Evolutionary conservation across 2,329 filamentous ascomycete species (phyloP).

Genomic region (Fusarium buxicola): DNA sequence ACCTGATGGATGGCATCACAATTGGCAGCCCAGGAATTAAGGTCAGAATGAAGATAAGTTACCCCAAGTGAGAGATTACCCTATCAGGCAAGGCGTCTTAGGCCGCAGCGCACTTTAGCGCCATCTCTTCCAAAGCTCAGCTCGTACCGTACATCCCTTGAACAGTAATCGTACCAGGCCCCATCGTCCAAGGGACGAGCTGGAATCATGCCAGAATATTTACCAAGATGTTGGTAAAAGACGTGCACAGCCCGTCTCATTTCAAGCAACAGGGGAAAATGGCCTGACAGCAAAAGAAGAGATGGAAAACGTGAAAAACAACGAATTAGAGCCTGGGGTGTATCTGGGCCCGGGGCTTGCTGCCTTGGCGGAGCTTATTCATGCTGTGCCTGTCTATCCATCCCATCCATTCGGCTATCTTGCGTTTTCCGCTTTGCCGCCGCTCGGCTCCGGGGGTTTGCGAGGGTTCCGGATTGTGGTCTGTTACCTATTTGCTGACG

Average conservation of each 20-base stretch:
- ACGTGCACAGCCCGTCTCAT: slow-evolving; percentile 6
- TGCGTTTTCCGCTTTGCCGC: slow-evolving; percentile 9
- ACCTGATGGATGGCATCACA: background rate
- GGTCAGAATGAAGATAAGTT: background rate
- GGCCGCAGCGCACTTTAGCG: slow-evolving; percentile 20
- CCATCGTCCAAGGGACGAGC: background rate
- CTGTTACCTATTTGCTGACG: slow-evolving; percentile 11
- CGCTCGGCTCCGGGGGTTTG: slow-evolving; percentile 1
- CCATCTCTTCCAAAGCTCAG: slow-evolving; percentile 7
- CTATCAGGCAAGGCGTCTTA: slow-evolving; percentile 30
- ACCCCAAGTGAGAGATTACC: slow-evolving; percentile 40
- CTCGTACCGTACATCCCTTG: background rate
- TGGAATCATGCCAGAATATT: slow-evolving; percentile 12
- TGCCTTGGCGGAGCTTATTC: slow-evolving; percentile 9
- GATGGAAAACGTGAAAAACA: background rate
- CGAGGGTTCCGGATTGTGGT: slow-evolving; percentile 11
- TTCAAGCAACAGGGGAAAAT: background rate
- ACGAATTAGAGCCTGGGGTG: slow-evolving; percentile 13
- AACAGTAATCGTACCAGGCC: slow-evolving; percentile 19
- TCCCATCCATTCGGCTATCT: slow-evolving; percentile 19
- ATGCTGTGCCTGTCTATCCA: slow-evolving; percentile 1
- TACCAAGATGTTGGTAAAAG: background rate
- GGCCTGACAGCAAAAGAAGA: slow-evolving; percentile 9
- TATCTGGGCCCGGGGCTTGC: background rate
- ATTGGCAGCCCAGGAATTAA: slow-evolving; percentile 5